Percentiles rank a stretch among this genome's conserved stretches.
These are phyloP conservation scores for Clitopilus passeckerianus DNA, from an alignment of 768 basidiomycete genomes.

Conservation along the genomic window DNA sequence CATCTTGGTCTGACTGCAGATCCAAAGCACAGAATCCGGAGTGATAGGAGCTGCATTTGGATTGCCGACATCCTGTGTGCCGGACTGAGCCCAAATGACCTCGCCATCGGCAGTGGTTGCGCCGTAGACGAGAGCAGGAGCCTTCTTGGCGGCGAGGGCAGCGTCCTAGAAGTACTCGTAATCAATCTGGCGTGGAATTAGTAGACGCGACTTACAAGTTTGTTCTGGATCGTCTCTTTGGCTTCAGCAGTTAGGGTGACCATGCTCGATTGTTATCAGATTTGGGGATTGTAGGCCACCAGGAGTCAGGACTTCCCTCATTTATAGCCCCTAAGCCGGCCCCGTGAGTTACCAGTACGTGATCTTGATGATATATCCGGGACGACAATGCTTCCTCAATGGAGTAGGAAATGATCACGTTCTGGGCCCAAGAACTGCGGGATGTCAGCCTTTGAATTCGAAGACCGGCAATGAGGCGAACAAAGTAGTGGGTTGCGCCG, in stretches of 20 bases:
- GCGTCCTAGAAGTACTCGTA: background rate
- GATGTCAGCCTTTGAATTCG: no score
- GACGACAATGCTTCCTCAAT: no score
- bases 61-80: constrained; percentile 16
- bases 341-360: no score
- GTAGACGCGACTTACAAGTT: background rate
- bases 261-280: background rate
- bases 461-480: no score
- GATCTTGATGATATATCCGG: no score
- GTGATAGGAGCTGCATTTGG: constrained; percentile 16
- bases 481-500: no score
- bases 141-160: constrained; percentile 9
- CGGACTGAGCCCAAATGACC: constrained; percentile 19
- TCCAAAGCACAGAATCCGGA: constrained; percentile 26
- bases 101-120: constrained; percentile 21
- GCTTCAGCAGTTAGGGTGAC: background rate
- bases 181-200: no score
- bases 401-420: no score
- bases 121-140: constrained; percentile 23
- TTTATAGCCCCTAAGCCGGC: background rate
- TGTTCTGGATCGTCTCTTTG: constrained; percentile 2
- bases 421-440: no score
- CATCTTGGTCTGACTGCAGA: constrained; percentile 32
- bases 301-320: no score
- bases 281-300: no score